phyloP scores from a whole-genome alignment of 1,284 basidiomycete genomes.

The Phlebopus sp. region DNA sequence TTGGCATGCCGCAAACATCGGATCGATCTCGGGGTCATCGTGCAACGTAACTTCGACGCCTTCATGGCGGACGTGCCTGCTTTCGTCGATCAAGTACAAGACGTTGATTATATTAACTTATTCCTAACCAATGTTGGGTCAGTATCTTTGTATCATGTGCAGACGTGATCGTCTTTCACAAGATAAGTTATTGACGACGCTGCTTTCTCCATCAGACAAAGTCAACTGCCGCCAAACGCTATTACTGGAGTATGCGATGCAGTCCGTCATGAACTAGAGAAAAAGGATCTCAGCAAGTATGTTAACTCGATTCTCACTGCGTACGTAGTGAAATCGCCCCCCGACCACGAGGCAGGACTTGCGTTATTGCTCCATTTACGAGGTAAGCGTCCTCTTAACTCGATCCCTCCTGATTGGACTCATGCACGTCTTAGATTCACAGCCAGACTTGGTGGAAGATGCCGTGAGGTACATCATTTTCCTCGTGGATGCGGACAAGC shows the following conservation, averaged over 20 bases:
- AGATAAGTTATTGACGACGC: not conserved
- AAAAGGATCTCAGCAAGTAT: slow-evolving; percentile 73
- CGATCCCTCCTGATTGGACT: not conserved
- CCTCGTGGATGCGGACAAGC: slow-evolving; percentile 87
- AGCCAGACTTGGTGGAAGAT: slow-evolving; percentile 83
- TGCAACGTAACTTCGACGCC: slow-evolving; percentile 71
- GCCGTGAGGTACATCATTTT: slow-evolving; percentile 99
- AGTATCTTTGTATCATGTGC: no score
- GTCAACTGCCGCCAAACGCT: slow-evolving; percentile 51
- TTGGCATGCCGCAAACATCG: slow-evolving; percentile 90
- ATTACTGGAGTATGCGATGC: slow-evolving; percentile 79
- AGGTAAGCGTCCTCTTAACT: slow-evolving; percentile 41
- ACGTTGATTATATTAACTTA: slow-evolving; percentile 92
- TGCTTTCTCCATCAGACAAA: slow-evolving; percentile 39
- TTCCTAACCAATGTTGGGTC: slow-evolving; percentile 87
- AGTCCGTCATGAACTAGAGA: slow-evolving; percentile 73
- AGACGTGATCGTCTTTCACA: not conserved
- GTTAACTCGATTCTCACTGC: slow-evolving; percentile 91
- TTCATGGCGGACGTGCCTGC: slow-evolving; percentile 64
- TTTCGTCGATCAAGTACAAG: slow-evolving; percentile 84
- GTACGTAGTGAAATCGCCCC: slow-evolving; percentile 88
- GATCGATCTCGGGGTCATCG: slow-evolving; percentile 86
- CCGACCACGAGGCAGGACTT: slow-evolving; percentile 88
- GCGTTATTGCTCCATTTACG: slow-evolving; percentile 75
- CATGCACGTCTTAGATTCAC: slow-evolving; percentile 47